Percentiles rank a stretch among this genome's conserved stretches.
Evolutionary conservation across 106 monocot species (phyloP).

Genomic region (Apostasia ramifera): DNA sequence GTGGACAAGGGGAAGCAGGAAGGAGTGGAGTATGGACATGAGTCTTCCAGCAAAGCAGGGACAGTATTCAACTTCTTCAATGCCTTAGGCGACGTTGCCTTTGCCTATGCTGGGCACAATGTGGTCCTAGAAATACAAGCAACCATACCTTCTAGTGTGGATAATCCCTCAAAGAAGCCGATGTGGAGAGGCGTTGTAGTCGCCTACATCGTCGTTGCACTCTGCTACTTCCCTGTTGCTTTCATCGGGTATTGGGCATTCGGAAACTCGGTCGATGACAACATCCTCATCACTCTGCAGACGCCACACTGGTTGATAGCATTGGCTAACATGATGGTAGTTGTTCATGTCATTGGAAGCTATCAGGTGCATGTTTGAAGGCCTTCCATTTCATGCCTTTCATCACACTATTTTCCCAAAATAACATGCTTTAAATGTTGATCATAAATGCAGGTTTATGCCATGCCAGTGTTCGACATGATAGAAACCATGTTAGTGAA

Average conservation of each 20-base stretch:
- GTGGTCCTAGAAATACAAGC: conserved; percentile 61
- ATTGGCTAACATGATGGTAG: conserved; percentile 44
- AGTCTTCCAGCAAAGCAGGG: conserved; percentile 13
- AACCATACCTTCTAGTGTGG: conserved; percentile 44
- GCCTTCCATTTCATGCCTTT: not conserved
- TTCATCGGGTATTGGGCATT: conserved; percentile 49
- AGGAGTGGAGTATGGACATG: conserved; percentile 40
- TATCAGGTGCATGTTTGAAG: conserved; percentile 28
- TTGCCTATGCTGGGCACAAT: conserved; percentile 56
- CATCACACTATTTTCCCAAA: not conserved
- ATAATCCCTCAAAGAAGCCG: conserved; percentile 43
- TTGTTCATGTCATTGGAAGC: conserved; percentile 55
- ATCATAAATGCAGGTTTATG: conserved; percentile 6
- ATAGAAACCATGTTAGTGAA: conserved; percentile 36
- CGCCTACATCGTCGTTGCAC: conserved; percentile 34
- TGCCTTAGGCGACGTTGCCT: conserved; percentile 45
- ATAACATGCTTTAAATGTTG: not conserved
- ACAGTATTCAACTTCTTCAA: conserved; percentile 30
- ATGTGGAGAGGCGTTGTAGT: conserved; percentile 50
- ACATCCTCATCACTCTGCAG: conserved; percentile 36
- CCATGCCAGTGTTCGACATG: conserved; percentile 45
- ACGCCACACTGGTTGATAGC: conserved; percentile 49
- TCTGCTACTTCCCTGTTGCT: conserved; percentile 56
- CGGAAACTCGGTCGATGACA: conserved; percentile 38
- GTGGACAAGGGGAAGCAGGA: conserved; percentile 28